phyloP scores from a whole-genome alignment of 257 asterid genomes.

The Coffea canephora region DNA sequence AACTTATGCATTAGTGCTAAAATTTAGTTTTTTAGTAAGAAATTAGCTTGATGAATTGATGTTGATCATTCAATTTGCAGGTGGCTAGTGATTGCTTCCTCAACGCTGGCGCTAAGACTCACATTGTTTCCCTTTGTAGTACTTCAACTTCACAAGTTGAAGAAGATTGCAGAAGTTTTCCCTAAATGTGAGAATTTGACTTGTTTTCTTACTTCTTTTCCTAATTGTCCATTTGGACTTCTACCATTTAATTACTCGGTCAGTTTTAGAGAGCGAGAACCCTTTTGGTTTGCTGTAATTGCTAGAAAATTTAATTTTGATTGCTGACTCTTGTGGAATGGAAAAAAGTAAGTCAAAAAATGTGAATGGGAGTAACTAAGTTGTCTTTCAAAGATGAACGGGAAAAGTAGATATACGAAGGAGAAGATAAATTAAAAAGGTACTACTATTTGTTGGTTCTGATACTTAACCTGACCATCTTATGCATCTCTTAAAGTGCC shows the following conservation, averaged over 20 bases:
- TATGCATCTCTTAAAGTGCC: slow-evolving; percentile 64
- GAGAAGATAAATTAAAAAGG: neutral
- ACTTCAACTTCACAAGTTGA: slow-evolving; percentile 72
- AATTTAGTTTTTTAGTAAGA: neutral
- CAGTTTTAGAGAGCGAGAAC: too few species aligned
- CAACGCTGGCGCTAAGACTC: slow-evolving; percentile 68
- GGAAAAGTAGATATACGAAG: neutral
- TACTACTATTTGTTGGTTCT: neutral
- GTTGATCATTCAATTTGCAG: slow-evolving; percentile 33
- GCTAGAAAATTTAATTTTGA: neutral
- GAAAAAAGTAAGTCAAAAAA: neutral
- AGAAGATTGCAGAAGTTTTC: slow-evolving; percentile 52
- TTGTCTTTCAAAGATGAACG: neutral
- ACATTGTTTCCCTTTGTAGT: slow-evolving; percentile 57
- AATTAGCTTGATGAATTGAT: neutral
- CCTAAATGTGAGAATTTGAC: slow-evolving; percentile 65
- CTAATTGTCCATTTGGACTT: neutral
- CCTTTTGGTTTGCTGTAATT: too few species aligned
- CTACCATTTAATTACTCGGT: neutral
- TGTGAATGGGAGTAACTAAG: neutral
- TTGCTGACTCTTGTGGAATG: too few species aligned
- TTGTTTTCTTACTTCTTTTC: neutral
- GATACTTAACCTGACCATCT: slow-evolving; percentile 29
- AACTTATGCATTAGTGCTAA: neutral
- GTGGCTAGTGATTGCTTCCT: slow-evolving; percentile 81